These are phyloP conservation scores for Dillenia turbinata DNA, from an alignment of 164 flowering plant species.

Conservation along the genomic window DNA sequence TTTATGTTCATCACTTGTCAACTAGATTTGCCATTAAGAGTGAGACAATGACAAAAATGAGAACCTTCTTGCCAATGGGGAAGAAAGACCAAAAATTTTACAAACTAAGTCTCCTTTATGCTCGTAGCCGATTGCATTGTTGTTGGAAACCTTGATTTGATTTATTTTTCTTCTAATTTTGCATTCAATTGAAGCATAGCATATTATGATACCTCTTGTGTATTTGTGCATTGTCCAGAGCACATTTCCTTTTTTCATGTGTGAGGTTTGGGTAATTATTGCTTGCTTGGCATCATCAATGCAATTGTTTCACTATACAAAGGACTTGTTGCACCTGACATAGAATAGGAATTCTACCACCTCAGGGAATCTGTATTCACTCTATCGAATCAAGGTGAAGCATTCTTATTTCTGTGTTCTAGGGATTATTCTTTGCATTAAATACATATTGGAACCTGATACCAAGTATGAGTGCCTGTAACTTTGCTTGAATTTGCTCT, in stretches of 20 bases:
- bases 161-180: slow-evolving; percentile 7
- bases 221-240: slow-evolving; percentile 38
- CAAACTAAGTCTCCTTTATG: too few relatives aligned
- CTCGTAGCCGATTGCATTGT: not conserved
- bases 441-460: too few relatives aligned
- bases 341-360: slow-evolving; percentile 87
- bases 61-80: too few relatives aligned
- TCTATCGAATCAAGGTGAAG: slow-evolving; percentile 80
- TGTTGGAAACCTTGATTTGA: not conserved
- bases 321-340: slow-evolving; percentile 61
- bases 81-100: too few relatives aligned
- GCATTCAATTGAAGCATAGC: not conserved
- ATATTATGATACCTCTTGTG: not conserved
- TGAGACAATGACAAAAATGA: too few relatives aligned
- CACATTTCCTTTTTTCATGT: slow-evolving; percentile 79
- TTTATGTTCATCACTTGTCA: too few relatives aligned
- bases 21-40: too few relatives aligned
- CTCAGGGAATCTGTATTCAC: slow-evolving; percentile 92
- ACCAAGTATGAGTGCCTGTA: too few relatives aligned
- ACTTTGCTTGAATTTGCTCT: too few relatives aligned
- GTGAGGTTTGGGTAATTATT: slow-evolving; percentile 94
- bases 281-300: slow-evolving; percentile 77
- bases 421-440: too few relatives aligned
- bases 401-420: too few relatives aligned
- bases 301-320: slow-evolving; percentile 58